These are phyloP conservation scores for Lotmaria passim DNA, from an alignment of 208 protist genomes.

Conservation along the genomic window DNA sequence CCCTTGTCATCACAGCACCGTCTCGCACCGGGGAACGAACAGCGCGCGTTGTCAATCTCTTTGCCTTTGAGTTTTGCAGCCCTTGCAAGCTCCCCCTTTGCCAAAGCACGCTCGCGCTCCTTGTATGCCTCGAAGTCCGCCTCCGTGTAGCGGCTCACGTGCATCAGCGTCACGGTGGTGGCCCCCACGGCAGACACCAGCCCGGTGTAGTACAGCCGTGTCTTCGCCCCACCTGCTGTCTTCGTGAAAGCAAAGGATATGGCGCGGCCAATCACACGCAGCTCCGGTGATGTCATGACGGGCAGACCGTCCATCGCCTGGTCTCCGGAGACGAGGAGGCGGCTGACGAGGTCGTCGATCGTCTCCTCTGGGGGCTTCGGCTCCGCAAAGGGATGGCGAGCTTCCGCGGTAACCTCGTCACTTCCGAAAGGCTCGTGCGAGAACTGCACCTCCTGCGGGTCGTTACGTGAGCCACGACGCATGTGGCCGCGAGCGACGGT, in stretches of 20 bases:
- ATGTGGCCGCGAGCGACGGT: too few species aligned
- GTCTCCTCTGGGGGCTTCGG: background rate
- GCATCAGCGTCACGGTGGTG: conserved; percentile 65
- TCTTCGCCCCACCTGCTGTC: conserved; percentile 33
- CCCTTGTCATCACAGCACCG: background rate
- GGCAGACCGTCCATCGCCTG: conserved; percentile 56
- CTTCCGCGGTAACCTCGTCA: background rate
- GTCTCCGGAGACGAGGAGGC: conserved; percentile 31
- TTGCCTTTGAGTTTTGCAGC: background rate
- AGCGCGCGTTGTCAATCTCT: too few species aligned
- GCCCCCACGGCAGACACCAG: conserved; percentile 66
- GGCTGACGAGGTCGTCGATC: conserved; percentile 10
- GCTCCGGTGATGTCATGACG: conserved; percentile 43
- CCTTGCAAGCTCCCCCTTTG: background rate
- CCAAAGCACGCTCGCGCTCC: conserved; percentile 31
- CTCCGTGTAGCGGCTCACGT: conserved; percentile 67
- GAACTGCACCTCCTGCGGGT: background rate
- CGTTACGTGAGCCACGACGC: background rate
- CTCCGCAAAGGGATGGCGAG: background rate
- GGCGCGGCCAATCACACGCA: conserved; percentile 71
- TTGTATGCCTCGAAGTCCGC: conserved; percentile 33
- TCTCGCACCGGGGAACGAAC: background rate
- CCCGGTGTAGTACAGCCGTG: conserved; percentile 67
- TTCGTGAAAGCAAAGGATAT: conserved; percentile 57
- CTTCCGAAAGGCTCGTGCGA: background rate